These are phyloP conservation scores for Penicillium diatomitis DNA, from an alignment of 495 filamentous ascomycete genomes.

Conservation along the genomic window DNA sequence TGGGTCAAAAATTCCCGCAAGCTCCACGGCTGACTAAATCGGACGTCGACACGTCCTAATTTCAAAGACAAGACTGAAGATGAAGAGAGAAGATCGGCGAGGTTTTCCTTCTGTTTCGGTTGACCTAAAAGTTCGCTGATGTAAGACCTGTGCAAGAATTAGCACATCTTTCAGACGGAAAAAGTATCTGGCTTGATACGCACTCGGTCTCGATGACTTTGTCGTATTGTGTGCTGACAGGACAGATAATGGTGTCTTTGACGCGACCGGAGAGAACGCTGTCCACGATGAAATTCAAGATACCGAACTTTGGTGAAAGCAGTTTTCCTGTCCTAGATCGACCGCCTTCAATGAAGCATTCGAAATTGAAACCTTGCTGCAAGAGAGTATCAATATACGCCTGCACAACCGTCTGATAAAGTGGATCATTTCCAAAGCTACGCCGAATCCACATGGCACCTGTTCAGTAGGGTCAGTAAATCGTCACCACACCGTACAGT, in stretches of 20 bases:
- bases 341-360: slow-evolving; percentile 95
- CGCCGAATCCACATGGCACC: slow-evolving; percentile 94
- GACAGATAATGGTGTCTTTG: slow-evolving; percentile 83
- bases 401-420: slow-evolving; percentile 88
- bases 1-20: slow-evolving; percentile 67
- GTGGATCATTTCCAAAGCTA: slow-evolving; percentile 82
- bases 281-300: slow-evolving; percentile 84
- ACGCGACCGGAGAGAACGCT: slow-evolving; percentile 81
- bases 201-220: slow-evolving; percentile 94
- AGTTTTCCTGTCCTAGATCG: slow-evolving; percentile 90
- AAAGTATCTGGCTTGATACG: slow-evolving; percentile 1
- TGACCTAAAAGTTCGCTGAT: slow-evolving; percentile 88
- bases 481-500: not conserved
- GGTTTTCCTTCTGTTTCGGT: slow-evolving; percentile 89
- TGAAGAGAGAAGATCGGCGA: slow-evolving; percentile 77
- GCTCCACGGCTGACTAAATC: slow-evolving; percentile 94
- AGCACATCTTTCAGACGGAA: not conserved
- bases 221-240: slow-evolving; percentile 95
- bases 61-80: slow-evolving; percentile 84
- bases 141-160: slow-evolving; percentile 51
- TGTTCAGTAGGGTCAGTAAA: slow-evolving; percentile 16
- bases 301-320: slow-evolving; percentile 91
- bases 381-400: slow-evolving; percentile 90
- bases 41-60: slow-evolving; percentile 84
- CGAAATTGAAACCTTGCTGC: slow-evolving; percentile 84